Evolutionary conservation across 768 basidiomycete species (phyloP).

Genomic region (Termitomyces sp.): DNA sequence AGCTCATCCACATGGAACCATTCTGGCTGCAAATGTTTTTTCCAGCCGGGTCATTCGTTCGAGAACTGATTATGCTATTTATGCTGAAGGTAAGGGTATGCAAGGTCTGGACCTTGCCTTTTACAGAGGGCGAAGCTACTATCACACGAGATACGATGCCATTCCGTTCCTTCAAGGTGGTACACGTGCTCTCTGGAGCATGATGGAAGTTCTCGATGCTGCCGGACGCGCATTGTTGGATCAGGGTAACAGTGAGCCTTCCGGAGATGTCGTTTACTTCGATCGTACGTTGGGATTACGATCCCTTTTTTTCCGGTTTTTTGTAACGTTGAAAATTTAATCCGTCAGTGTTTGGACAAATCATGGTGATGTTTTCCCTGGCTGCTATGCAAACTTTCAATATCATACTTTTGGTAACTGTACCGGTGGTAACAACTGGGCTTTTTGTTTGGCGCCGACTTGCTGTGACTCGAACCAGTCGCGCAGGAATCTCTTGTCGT

Average conservation of each 20-base stretch:
- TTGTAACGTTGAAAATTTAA: neutral
- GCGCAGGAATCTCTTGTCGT: constrained; percentile 1
- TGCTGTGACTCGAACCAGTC: constrained; percentile 9
- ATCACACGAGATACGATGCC: constrained; percentile 73
- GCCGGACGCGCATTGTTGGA: constrained; percentile 54
- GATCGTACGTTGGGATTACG: constrained; percentile 45
- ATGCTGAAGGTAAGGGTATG: constrained; percentile 34
- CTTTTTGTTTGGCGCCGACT: constrained; percentile 21
- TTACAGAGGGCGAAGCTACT: constrained; percentile 66
- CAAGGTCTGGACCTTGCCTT: constrained; percentile 76
- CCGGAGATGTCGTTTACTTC: constrained; percentile 53
- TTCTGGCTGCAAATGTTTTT: constrained; percentile 66
- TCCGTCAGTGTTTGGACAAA: constrained; percentile 49
- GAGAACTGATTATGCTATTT: constrained; percentile 71
- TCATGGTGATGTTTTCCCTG: constrained; percentile 51
- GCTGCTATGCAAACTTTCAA: constrained; percentile 47
- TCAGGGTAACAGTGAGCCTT: constrained; percentile 23
- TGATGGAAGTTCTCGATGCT: constrained; percentile 63
- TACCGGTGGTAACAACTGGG: constrained; percentile 49
- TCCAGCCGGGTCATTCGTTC: constrained; percentile 59
- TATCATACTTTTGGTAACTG: constrained; percentile 54
- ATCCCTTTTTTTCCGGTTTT: neutral
- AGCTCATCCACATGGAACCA: constrained; percentile 67
- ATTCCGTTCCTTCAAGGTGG: constrained; percentile 52
- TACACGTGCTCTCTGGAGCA: constrained; percentile 58